phyloP scores from a whole-genome alignment of 2,329 filamentous ascomycete genomes.

The Fusarium setosum region DNA sequence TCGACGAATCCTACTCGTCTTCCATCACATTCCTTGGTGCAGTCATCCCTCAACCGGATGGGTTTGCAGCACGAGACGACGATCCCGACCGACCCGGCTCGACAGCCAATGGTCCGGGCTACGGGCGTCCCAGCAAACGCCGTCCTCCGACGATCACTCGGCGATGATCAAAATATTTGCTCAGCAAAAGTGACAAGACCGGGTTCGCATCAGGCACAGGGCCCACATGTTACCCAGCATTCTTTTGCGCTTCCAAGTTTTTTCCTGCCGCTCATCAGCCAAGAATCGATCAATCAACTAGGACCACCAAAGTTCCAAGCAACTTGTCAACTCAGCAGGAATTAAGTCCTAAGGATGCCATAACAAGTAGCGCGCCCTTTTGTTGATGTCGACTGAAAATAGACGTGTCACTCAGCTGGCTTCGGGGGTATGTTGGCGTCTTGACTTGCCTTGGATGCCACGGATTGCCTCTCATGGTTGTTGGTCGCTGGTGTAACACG shows the following conservation, averaged over 20 bases:
- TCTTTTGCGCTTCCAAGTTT: constrained; percentile 22
- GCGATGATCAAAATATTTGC: constrained; percentile 16
- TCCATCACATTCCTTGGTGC: constrained; percentile 31
- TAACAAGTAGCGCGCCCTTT: neutral
- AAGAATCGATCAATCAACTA: neutral
- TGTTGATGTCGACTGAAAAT: neutral
- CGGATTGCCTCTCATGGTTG: neutral
- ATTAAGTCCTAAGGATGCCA: neutral
- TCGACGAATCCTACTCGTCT: constrained; percentile 3
- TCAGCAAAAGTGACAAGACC: constrained; percentile 12
- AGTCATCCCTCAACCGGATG: neutral
- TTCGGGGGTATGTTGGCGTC: neutral
- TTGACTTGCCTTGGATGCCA: neutral
- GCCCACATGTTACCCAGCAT: constrained; percentile 25
- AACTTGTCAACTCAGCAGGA: neutral
- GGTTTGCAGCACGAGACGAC: constrained; percentile 8
- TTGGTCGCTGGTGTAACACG: constrained; percentile 2
- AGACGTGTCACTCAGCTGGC: constrained; percentile 1
- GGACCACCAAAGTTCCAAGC: neutral
- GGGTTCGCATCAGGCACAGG: constrained; percentile 16
- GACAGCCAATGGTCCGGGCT: constrained; percentile 5
- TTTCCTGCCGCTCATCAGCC: constrained; percentile 1
- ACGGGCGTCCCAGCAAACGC: constrained; percentile 8
- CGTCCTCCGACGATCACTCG: constrained; percentile 18
- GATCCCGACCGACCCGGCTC: constrained; percentile 32